phyloP scores from a whole-genome alignment of 108 stramenopile genomes.

The Ochromonas danica region DNA sequence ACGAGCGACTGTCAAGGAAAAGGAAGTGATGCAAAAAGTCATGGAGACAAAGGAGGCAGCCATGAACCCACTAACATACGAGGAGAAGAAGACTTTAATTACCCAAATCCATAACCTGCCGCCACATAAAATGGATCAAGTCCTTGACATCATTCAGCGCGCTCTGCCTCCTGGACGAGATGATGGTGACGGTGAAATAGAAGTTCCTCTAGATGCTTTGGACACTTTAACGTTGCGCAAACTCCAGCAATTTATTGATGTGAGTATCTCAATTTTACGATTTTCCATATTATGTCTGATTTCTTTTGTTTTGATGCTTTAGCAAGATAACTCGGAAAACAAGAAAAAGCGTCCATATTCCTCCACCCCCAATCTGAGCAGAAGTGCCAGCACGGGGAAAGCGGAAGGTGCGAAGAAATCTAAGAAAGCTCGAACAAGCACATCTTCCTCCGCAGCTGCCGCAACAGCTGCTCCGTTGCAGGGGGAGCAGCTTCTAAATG shows the following conservation, averaged over 20 bases:
- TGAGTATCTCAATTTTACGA: too few species aligned
- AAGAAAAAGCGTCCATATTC: too few species aligned
- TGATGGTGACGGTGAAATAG: slow-evolving; percentile 36
- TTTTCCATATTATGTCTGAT: too few species aligned
- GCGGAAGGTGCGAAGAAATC: too few species aligned
- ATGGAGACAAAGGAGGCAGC: slow-evolving; percentile 8
- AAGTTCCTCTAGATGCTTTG: slow-evolving; percentile 25
- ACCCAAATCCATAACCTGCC: neutral
- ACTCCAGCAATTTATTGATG: slow-evolving; percentile 29
- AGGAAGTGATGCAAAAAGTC: neutral
- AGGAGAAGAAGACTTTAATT: slow-evolving; percentile 18
- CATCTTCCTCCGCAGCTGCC: too few species aligned
- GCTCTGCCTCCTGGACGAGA: neutral
- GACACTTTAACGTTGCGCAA: slow-evolving; percentile 25
- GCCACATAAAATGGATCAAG: neutral
- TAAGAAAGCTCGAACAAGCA: too few species aligned
- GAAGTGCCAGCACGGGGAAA: too few species aligned
- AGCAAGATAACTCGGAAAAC: too few species aligned
- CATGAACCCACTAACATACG: slow-evolving; percentile 19
- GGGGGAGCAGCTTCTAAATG: too few species aligned
- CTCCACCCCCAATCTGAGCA: too few species aligned
- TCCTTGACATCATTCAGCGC: slow-evolving; percentile 8
- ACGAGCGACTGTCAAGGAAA: neutral
- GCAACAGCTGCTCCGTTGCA: too few species aligned
- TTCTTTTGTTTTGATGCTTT: too few species aligned